Percentiles rank a stretch among this genome's conserved stretches.
Evolutionary conservation across 768 basidiomycete genomes (phyloP).

Genomic region (Cyathus striatus): DNA sequence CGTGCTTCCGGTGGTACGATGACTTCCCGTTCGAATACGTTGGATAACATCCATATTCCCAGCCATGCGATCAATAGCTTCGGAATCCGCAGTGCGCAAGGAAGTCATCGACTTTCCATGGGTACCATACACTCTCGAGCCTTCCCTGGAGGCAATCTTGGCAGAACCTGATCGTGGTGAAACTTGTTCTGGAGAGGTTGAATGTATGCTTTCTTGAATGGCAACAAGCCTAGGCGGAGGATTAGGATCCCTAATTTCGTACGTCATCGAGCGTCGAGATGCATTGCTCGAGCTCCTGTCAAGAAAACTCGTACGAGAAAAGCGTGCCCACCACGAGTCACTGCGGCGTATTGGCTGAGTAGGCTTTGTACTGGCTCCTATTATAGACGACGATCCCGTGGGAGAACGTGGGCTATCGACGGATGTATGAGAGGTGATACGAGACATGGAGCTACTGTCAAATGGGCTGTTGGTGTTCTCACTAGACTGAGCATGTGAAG

Average conservation of each 20-base stretch:
- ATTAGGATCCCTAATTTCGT: conserved; percentile 76
- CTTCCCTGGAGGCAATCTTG: conserved; percentile 2
- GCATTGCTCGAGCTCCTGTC: conserved; percentile 48
- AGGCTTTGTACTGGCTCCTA: conserved; percentile 33
- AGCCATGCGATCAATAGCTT: conserved; percentile 60
- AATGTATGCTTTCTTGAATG: conserved; percentile 48
- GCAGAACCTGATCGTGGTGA: conserved; percentile 10
- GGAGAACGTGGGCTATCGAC: conserved; percentile 19
- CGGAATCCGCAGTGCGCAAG: conserved; percentile 62
- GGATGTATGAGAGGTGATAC: conserved; percentile 21
- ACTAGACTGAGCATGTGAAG: conserved; percentile 20
- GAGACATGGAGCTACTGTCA: conserved; percentile 15
- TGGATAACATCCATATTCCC: conserved; percentile 70
- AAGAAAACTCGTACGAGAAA: conserved; percentile 60
- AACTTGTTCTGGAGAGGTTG: conserved; percentile 14
- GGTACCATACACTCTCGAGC: conserved; percentile 22
- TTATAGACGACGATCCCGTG: conserved; percentile 27
- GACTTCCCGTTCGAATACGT: conserved; percentile 29
- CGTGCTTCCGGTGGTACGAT: conserved; percentile 21
- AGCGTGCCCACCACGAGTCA: conserved; percentile 76
- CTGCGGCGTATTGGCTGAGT: conserved; percentile 53
- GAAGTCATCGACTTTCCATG: conserved; percentile 52
- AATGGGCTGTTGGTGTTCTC: conserved; percentile 20
- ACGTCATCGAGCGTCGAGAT: conserved; percentile 19
- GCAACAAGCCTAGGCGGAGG: conserved; percentile 63